Conservation (phyloP, 208 protist species). For the Naegleria fowleri region DNA sequence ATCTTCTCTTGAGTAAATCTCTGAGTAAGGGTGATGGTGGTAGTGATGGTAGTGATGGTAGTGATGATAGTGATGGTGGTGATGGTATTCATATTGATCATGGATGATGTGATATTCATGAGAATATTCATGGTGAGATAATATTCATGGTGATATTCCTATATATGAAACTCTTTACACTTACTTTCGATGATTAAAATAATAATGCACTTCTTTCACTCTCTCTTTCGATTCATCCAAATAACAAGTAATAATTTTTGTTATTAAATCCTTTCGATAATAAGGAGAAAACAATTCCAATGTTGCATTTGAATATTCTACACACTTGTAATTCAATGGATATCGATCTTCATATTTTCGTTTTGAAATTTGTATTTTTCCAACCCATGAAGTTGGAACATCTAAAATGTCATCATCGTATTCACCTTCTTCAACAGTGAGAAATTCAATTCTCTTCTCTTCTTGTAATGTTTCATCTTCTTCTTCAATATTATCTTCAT, state of each 20-base stretch:
- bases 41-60: too few relatives aligned
- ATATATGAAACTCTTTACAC: not conserved
- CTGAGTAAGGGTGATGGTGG: not conserved
- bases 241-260: not conserved
- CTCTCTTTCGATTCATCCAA: not conserved
- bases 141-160: too few relatives aligned
- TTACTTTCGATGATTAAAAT: not conserved
- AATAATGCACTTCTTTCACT: not conserved
- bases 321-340: slow-evolving; percentile 57
- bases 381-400: slow-evolving; percentile 63
- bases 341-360: slow-evolving; percentile 71
- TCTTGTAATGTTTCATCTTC: slow-evolving; percentile 31
- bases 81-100: too few relatives aligned
- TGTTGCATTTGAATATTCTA: slow-evolving; percentile 64
- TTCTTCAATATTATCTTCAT: slow-evolving; percentile 35
- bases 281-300: not conserved
- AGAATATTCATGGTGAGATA: too few relatives aligned
- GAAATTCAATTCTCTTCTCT: not conserved
- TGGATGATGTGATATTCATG: too few relatives aligned
- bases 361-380: slow-evolving; percentile 57
- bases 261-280: not conserved
- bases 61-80: too few relatives aligned
- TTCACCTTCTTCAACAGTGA: slow-evolving; percentile 33
- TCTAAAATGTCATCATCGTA: slow-evolving; percentile 32
- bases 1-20: not conserved